phyloP scores from a whole-genome alignment of 202 grass and related monocot species.

The Thinopyrum obtusiflorum region DNA sequence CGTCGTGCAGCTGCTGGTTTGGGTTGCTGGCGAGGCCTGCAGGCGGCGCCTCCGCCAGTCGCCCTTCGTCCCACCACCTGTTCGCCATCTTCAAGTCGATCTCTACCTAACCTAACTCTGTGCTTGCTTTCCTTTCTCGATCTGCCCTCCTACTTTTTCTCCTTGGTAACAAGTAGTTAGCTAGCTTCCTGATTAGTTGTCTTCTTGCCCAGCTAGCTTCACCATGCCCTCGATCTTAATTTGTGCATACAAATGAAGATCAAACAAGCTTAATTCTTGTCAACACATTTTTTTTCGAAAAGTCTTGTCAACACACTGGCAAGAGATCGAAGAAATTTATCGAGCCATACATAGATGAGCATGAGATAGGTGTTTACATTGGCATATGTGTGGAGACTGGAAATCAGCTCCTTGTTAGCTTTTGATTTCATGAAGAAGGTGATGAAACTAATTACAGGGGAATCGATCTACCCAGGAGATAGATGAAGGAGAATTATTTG shows the following conservation, averaged over 20 bases:
- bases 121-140: not conserved
- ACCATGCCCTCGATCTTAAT: not conserved
- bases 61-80: conserved; percentile 72
- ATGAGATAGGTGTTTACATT: too few species aligned
- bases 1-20: too few species aligned
- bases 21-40: not conserved
- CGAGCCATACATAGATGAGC: too few species aligned
- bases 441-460: not conserved
- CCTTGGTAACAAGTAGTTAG: too few species aligned
- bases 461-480: not conserved
- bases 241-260: not conserved
- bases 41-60: conserved; percentile 34
- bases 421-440: not conserved
- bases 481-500: not conserved
- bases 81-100: conserved; percentile 81
- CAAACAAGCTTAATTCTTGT: not conserved
- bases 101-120: not conserved
- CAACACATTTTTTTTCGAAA: too few species aligned
- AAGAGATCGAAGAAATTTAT: not conserved
- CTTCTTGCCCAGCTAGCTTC: not conserved
- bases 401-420: not conserved
- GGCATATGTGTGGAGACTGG: not conserved
- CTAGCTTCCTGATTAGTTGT: too few species aligned
- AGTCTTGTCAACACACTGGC: too few species aligned
- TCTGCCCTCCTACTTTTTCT: not conserved